Evolutionary conservation across 31 red algal genomes (phyloP).

Genomic region (Bonnemaisonia californica): DNA sequence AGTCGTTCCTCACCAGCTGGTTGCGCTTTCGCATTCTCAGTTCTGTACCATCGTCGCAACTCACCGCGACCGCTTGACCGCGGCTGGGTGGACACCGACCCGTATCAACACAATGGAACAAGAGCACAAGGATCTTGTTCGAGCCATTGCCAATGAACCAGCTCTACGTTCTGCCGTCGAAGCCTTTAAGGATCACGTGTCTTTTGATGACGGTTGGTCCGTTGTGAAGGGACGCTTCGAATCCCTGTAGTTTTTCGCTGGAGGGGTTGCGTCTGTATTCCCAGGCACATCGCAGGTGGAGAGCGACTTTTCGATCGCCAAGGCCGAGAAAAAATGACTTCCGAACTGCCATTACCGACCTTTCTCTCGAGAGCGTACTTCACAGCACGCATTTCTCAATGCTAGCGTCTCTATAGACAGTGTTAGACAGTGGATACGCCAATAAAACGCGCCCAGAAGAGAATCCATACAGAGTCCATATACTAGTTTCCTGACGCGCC

Average conservation of each 20-base stretch:
- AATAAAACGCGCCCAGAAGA: background rate
- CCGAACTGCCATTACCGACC: background rate
- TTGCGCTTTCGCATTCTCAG: background rate
- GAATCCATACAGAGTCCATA: conserved; percentile 1
- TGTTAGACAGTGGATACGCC: too few relatives aligned
- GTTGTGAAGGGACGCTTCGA: background rate
- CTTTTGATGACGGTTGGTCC: background rate
- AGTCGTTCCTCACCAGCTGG: conserved; percentile 12
- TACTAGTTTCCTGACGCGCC: background rate
- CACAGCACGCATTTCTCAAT: background rate
- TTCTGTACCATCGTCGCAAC: background rate
- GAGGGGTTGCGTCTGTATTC: background rate
- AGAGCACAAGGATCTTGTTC: background rate
- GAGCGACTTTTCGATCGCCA: background rate
- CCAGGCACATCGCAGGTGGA: background rate
- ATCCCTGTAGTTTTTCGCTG: background rate
- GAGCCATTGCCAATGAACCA: background rate
- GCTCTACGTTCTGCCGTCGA: too few relatives aligned
- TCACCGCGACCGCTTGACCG: background rate
- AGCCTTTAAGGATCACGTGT: background rate
- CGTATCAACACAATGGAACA: background rate
- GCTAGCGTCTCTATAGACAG: background rate
- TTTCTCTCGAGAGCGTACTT: background rate
- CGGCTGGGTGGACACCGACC: background rate
- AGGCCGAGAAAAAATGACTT: conserved; percentile 8